phyloP scores from a whole-genome alignment of 495 filamentous ascomycete genomes.

The Trichoderma erinaceum region DNA sequence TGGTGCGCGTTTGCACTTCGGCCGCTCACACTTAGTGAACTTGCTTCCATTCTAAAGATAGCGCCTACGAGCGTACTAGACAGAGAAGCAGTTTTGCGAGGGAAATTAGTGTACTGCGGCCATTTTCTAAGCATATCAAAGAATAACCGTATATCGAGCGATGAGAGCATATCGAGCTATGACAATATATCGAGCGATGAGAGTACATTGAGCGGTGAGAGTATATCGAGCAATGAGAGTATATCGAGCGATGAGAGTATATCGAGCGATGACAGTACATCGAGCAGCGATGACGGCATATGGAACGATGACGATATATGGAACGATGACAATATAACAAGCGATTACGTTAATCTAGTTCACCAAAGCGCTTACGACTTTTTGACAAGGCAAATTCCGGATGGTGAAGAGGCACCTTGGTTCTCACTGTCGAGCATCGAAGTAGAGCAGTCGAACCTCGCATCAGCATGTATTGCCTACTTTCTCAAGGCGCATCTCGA shows the following conservation, averaged over 20 bases:
- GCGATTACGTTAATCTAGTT: too few relatives aligned
- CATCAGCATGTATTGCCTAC: not conserved
- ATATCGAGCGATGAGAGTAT: too few relatives aligned
- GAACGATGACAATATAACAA: too few relatives aligned
- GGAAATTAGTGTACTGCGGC: not conserved
- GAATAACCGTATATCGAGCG: too few relatives aligned
- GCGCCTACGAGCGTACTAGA: not conserved
- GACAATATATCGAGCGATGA: too few relatives aligned
- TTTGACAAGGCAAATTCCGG: not conserved
- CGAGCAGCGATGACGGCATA: too few relatives aligned
- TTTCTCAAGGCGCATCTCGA: not conserved
- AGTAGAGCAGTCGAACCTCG: not conserved
- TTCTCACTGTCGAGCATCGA: not conserved
- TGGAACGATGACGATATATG: too few relatives aligned
- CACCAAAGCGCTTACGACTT: conserved; percentile 7
- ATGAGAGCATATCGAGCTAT: too few relatives aligned
- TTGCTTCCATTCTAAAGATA: not conserved
- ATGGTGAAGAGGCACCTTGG: not conserved
- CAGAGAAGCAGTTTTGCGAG: not conserved
- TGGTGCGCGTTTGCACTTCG: not conserved
- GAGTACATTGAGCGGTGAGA: too few relatives aligned
- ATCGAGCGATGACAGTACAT: too few relatives aligned
- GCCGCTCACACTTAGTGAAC: not conserved
- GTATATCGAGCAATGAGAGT: too few relatives aligned
- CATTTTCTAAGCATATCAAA: not conserved